These are phyloP conservation scores for Pistacia integerrima DNA, from an alignment of 345 rosid genomes.

Conservation along the genomic window DNA sequence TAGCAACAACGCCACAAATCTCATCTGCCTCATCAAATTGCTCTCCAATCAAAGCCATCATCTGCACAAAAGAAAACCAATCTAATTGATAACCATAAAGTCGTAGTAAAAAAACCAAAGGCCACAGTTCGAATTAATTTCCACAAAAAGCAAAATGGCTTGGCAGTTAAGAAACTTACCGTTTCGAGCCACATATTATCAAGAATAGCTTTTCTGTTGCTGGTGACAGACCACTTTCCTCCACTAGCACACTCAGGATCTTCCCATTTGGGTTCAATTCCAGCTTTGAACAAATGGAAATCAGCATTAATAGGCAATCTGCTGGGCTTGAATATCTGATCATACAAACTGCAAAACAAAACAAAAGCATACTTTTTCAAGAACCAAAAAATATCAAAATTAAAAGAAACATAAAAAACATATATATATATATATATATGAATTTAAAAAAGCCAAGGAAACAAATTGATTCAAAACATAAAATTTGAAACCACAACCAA, in stretches of 20 bases:
- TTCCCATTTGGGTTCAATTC: conserved; percentile 97
- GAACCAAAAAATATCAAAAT: conserved; percentile 1
- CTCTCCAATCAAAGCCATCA: conserved; percentile 97
- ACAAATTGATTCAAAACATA: too few species aligned
- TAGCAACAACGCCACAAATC: conserved; percentile 93
- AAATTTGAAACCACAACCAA: background rate
- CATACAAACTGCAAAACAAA: conserved; percentile 60
- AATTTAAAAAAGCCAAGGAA: background rate
- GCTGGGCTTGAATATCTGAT: conserved; percentile 80
- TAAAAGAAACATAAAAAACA: background rate
- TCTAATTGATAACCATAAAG: conserved; percentile 1
- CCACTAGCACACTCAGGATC: conserved; percentile 94
- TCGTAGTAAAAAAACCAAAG: background rate
- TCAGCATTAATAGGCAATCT: conserved; percentile 61
- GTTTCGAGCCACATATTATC: conserved; percentile 90
- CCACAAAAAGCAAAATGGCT: background rate
- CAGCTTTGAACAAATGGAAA: conserved; percentile 86
- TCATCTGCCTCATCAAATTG: conserved; percentile 89
- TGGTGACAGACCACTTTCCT: conserved; percentile 81
- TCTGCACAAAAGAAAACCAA: conserved; percentile 32
- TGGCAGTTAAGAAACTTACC: conserved; percentile 35
- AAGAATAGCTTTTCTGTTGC: conserved; percentile 50
- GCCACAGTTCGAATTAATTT: background rate
- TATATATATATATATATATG: background rate
- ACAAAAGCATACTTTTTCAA: background rate